A percentile compares a stretch with the other conserved stretches of the same genome.
phyloP scores from a whole-genome alignment of 257 asterid genomes.

The Avicennia marina region DNA sequence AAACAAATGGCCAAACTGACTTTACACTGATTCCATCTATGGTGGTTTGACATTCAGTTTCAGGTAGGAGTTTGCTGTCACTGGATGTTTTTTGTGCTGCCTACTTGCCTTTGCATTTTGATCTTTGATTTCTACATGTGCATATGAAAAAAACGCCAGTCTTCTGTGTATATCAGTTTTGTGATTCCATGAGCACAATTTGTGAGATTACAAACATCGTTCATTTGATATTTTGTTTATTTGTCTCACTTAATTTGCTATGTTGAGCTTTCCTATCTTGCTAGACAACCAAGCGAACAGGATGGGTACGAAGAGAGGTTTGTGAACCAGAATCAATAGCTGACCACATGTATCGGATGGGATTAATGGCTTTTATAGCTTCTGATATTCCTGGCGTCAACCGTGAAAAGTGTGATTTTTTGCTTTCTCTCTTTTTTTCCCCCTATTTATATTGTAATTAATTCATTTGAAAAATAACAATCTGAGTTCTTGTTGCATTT shows the following conservation, averaged over 20 bases:
- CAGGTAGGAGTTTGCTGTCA: constrained; percentile 4
- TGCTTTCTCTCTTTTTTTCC: background rate
- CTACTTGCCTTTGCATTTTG: constrained; percentile 3
- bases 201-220: background rate
- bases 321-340: constrained; percentile 82
- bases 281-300: constrained; percentile 84
- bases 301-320: constrained; percentile 71
- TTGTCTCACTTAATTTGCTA: constrained; percentile 9
- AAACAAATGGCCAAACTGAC: no score
- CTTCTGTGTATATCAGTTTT: background rate
- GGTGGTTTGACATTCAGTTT: no score
- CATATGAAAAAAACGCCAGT: background rate
- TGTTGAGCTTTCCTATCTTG: constrained; percentile 14
- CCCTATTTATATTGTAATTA: background rate
- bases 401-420: constrained; percentile 67
- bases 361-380: constrained; percentile 84
- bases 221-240: background rate
- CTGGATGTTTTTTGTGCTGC: background rate
- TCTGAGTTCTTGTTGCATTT: background rate
- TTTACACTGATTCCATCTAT: no score
- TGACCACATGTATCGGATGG: constrained; percentile 98
- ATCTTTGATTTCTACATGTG: background rate
- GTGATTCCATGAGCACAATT: background rate
- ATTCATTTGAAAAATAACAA: background rate
- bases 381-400: constrained; percentile 81